Evolutionary conservation across 192 early-diverging fungal genomes (phyloP), one percentile per base, ranked within the genome.

Genomic region (Gonapodya sp.): DNA sequence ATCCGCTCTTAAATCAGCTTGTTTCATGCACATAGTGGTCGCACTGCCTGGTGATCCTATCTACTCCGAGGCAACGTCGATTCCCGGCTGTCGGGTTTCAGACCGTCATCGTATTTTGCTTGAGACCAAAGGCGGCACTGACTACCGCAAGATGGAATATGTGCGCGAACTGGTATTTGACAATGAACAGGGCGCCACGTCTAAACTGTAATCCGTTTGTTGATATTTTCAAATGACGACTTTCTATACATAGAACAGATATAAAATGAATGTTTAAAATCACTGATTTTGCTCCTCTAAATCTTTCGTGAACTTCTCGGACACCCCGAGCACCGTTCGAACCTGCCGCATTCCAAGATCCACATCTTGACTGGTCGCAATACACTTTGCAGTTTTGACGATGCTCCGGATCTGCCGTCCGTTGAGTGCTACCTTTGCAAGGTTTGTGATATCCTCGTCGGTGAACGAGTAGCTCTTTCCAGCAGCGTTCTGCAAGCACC

Each of bases 401-500:
- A 64, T 64, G 24, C 46, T 64, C 46, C 46, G 46, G 46, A 80
- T 80, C 1, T 36, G 79, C 0, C 79, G 35, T 30, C 79, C 79
- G 37, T 80, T 80, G 1, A 80, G 36, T 2, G 8, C 24, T 31
- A 18, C 14, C 36, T 24, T 16, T 34, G 79, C 36, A 1, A 80
- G 79, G 30, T 72, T 18, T 1, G 14, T 64, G 32, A 80, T 1
- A 16, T 80, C 37, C 35, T 8, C 8, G 46, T 64, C 46, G 8
- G 46, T 72, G 35, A n/a, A 30, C 24, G n/a, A 2, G 36, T 30
- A 24, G 24, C 0, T n/a, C 79, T 36, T 1, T 46, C 1, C 33
- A 2, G 35, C 8, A 1, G 30, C 82, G 82, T 36, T 82, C 79
- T 73, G 80, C 35, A 35, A 75, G 73, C 18, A 73, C 72, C 35